Conservation (phyloP, 495 filamentous ascomycete species). For the Aspergillus baeticus region DNA sequence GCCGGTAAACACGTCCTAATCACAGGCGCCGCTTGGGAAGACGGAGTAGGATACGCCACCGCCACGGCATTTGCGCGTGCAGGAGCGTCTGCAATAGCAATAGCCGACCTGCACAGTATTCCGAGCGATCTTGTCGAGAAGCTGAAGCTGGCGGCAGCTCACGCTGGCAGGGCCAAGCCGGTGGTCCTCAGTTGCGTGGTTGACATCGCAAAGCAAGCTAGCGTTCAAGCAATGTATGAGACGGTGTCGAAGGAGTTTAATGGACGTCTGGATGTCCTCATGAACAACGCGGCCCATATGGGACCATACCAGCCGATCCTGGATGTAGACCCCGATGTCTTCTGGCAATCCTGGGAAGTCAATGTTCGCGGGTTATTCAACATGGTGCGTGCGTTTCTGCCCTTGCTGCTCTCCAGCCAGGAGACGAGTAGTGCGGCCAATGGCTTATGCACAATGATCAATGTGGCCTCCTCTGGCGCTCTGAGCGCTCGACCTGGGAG, state of each 20-base stretch:
- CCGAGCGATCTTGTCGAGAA: background rate
- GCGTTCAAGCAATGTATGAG: no score
- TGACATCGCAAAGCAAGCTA: no score
- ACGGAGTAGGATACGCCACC: slow-evolving; percentile 2
- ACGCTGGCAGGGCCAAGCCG: no score
- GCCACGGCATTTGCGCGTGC: background rate
- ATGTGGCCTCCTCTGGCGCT: slow-evolving; percentile 17
- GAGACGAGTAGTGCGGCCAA: slow-evolving; percentile 30
- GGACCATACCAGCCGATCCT: slow-evolving; percentile 32
- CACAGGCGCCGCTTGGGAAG: slow-evolving; percentile 1
- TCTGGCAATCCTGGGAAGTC: slow-evolving; percentile 44
- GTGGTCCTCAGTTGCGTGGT: no score
- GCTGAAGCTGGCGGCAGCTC: background rate
- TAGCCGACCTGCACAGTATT: background rate
- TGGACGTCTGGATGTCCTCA: slow-evolving; percentile 48
- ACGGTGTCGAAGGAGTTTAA: no score
- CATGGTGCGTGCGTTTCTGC: slow-evolving; percentile 15
- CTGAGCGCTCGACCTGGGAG: slow-evolving; percentile 33
- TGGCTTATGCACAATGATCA: slow-evolving; percentile 20
- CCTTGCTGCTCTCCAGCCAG: slow-evolving; percentile 40
- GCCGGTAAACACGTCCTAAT: background rate
- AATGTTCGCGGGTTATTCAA: slow-evolving; percentile 40
- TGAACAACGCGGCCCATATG: slow-evolving; percentile 54
- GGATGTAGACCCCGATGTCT: slow-evolving; percentile 44
- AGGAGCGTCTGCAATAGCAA: background rate